These are phyloP conservation scores for Penicillium sp. DNA, from an alignment of 2,329 filamentous ascomycete genomes.

Conservation along the genomic window DNA sequence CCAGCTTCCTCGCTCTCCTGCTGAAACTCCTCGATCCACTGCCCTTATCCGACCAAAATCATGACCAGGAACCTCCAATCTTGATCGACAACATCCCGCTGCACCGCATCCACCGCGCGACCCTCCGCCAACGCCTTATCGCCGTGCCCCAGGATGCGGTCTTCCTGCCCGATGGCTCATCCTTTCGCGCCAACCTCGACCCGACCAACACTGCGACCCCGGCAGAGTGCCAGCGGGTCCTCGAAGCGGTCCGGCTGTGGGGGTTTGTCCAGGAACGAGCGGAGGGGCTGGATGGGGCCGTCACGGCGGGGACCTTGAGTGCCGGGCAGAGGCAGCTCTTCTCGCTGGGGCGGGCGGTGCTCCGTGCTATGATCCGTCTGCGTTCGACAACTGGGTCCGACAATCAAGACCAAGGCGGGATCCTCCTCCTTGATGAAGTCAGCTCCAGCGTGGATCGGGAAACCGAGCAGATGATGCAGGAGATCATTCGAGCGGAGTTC, in stretches of 20 bases:
- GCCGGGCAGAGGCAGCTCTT: constrained; percentile 9
- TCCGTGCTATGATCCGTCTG: constrained; percentile 1
- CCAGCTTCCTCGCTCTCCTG: neutral
- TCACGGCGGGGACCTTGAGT: neutral
- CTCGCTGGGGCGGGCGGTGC: neutral
- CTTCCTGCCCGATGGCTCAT: neutral
- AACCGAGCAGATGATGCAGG: constrained; percentile 26
- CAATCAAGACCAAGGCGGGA: neutral
- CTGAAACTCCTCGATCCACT: neutral
- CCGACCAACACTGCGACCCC: neutral
- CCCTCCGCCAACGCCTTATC: neutral
- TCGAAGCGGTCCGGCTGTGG: neutral
- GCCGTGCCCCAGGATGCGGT: neutral
- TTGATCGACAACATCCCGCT: neutral
- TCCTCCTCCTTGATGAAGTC: constrained; percentile 14
- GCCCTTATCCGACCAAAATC: neutral
- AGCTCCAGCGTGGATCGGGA: constrained; percentile 21
- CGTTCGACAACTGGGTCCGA: neutral
- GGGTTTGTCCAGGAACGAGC: neutral
- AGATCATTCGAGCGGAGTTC: constrained; percentile 37
- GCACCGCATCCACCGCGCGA: neutral
- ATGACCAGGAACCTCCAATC: neutral
- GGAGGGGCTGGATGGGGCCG: neutral
- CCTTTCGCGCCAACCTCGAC: neutral
- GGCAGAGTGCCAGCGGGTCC: neutral